phyloP scores from a whole-genome alignment of 257 asterid genomes.

The Solanum raphanifolium region DNA sequence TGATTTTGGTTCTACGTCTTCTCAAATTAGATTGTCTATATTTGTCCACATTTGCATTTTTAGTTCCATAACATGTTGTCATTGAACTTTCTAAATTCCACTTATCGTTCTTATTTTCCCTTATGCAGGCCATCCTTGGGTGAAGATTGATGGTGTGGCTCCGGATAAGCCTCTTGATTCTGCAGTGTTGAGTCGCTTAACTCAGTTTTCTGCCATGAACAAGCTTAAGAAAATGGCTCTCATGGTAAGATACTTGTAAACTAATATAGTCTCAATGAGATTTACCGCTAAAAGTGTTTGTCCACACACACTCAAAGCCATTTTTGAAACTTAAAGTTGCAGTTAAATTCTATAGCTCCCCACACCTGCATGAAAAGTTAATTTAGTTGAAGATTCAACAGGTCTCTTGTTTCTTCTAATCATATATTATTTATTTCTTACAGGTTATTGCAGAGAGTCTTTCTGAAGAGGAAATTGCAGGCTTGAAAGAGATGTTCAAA shows the following conservation, averaged over 20 bases:
- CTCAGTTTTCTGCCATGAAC: conserved; percentile 31
- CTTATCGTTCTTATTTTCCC: not conserved
- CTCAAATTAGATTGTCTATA: not conserved
- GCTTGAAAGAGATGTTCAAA: conserved; percentile 24
- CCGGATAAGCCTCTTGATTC: conserved; percentile 77
- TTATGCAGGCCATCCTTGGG: conserved; percentile 74
- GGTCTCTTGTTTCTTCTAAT: not conserved
- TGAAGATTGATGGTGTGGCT: conserved; percentile 62
- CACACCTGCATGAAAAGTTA: not conserved
- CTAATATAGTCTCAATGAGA: not conserved
- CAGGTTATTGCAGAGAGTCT: conserved; percentile 26
- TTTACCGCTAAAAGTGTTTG: not conserved
- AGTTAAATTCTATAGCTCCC: not conserved
- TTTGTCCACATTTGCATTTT: not conserved
- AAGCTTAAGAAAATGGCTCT: conserved; percentile 40
- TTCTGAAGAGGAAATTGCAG: conserved; percentile 27
- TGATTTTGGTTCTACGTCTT: not conserved
- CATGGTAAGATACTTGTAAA: conserved; percentile 8
- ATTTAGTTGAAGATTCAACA: not conserved
- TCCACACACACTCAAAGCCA: not conserved
- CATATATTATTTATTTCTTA: not conserved
- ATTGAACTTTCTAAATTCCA: not conserved
- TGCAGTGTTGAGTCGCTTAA: conserved; percentile 54
- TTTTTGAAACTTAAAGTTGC: not conserved
- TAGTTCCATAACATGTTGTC: not conserved